phyloP scores from a whole-genome alignment of 2,329 filamentous ascomycete genomes.

The Penicillium sp. region DNA sequence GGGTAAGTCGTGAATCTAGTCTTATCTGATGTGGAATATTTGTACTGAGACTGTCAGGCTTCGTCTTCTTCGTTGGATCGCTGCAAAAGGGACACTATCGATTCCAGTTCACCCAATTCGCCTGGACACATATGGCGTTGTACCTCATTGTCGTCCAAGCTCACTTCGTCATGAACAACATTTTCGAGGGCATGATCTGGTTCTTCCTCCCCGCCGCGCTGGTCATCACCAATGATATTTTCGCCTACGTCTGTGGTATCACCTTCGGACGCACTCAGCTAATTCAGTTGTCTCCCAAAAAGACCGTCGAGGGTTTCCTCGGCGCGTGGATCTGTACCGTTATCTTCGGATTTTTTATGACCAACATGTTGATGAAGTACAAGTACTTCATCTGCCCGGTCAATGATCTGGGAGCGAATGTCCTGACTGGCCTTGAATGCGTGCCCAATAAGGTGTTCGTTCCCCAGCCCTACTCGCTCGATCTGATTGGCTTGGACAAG shows the following conservation, averaged over 20 bases:
- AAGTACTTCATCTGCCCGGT: slow-evolving; percentile 99
- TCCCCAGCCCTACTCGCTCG: slow-evolving; percentile 68
- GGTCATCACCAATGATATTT: slow-evolving; percentile 98
- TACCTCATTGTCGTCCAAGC: slow-evolving; percentile 97
- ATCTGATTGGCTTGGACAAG: slow-evolving; percentile 68
- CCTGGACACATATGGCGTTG: slow-evolving; percentile 98
- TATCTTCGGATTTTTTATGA: slow-evolving; percentile 76
- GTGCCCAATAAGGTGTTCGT: slow-evolving; percentile 89
- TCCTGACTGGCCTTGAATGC: slow-evolving; percentile 87
- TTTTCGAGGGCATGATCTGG: slow-evolving; percentile 99
- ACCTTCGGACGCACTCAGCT: slow-evolving; percentile 94
- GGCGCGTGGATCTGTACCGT: slow-evolving; percentile 95
- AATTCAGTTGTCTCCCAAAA: slow-evolving; percentile 97
- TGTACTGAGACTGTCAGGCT: slow-evolving; percentile 57
- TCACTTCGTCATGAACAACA: slow-evolving; percentile 99
- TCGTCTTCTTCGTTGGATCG: slow-evolving; percentile 95
- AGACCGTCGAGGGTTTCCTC: slow-evolving; percentile 97
- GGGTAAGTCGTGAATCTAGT: slow-evolving; percentile 56
- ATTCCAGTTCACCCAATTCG: slow-evolving; percentile 99
- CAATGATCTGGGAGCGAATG: slow-evolving; percentile 89
- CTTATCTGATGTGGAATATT: background rate
- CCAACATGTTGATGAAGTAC: slow-evolving; percentile 80
- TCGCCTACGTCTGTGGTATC: slow-evolving; percentile 95
- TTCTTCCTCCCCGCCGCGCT: slow-evolving; percentile 94
- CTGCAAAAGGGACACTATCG: slow-evolving; percentile 94